phyloP scores from a whole-genome alignment of 139 green algal species.

The Diplosphaera chodatii region DNA sequence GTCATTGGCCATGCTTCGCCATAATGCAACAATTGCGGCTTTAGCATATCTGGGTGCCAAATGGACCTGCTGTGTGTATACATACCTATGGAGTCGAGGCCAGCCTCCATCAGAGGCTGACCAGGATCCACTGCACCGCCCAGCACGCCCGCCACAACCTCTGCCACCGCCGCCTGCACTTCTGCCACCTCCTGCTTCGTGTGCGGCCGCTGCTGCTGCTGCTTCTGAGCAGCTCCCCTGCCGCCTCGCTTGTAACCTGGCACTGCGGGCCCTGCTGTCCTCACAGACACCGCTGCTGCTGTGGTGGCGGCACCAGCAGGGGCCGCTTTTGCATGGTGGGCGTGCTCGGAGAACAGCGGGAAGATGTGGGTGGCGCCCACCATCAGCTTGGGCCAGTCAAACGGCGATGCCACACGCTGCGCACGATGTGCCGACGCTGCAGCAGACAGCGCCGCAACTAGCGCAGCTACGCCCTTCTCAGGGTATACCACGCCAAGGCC shows the following conservation, averaged over 20 bases:
- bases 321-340: not conserved
- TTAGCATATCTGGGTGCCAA: no score
- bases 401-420: constrained; percentile 6
- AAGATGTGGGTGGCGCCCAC: constrained; percentile 5
- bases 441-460: constrained; percentile 3
- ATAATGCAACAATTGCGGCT: no score
- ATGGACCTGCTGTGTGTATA: no score
- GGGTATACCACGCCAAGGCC: constrained; percentile 55
- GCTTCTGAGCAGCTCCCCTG: not conserved
- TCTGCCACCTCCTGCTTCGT: constrained; percentile 14
- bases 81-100: constrained; percentile 51
- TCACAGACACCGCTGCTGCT: no score
- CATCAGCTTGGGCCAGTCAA: constrained; percentile 19
- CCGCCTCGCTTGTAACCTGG: not conserved
- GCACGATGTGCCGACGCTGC: not conserved
- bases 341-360: constrained; percentile 5
- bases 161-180: not conserved
- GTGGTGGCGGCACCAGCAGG: not conserved
- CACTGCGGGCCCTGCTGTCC: no score
- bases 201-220: not conserved
- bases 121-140: not conserved
- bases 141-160: constrained; percentile 3
- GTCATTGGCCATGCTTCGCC: no score
- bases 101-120: constrained; percentile 44
- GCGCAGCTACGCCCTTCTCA: constrained; percentile 22